Percentiles rank a stretch among this genome's conserved stretches.
Evolutionary conservation across 2,329 filamentous ascomycete species (phyloP).

Genomic region (Chalara sp.): DNA sequence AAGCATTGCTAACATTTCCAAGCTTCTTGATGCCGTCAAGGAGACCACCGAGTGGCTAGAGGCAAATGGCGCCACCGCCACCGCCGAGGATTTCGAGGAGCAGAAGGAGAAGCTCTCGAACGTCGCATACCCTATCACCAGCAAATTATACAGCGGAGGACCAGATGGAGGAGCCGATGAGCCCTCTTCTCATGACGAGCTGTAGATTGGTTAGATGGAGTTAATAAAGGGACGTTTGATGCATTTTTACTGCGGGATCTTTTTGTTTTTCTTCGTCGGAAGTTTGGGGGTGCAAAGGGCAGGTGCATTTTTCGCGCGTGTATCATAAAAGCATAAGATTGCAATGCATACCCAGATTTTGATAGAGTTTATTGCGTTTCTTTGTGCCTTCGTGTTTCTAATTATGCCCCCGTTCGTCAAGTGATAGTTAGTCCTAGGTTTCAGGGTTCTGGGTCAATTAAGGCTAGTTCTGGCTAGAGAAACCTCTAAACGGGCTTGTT

Average conservation of each 20-base stretch:
- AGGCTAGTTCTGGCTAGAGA: too few relatives aligned
- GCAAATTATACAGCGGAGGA: slow-evolving; percentile 81
- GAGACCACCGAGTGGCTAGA: slow-evolving; percentile 96
- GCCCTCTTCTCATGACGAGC: slow-evolving; percentile 65
- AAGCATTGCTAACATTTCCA: slow-evolving; percentile 26
- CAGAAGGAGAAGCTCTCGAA: slow-evolving; percentile 98
- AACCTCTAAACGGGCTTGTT: too few relatives aligned
- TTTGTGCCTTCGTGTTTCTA: too few relatives aligned
- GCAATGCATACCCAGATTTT: slow-evolving; percentile 2
- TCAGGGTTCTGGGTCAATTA: too few relatives aligned
- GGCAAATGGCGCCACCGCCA: slow-evolving; percentile 81
- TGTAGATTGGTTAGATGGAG: slow-evolving; percentile 45
- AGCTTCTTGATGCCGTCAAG: slow-evolving; percentile 93
- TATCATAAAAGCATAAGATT: slow-evolving; percentile 12
- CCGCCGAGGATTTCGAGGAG: slow-evolving; percentile 94
- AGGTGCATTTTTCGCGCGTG: slow-evolving; percentile 2
- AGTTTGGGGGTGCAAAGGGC: slow-evolving; percentile 4
- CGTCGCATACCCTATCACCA: slow-evolving; percentile 97
- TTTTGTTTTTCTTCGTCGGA: slow-evolving; percentile 1
- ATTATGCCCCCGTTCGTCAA: too few relatives aligned
- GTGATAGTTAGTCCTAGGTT: too few relatives aligned
- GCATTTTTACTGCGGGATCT: slow-evolving; percentile 1
- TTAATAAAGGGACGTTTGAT: background rate
- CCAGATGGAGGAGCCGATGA: slow-evolving; percentile 66
- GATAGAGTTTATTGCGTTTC: background rate